Base-by-base conservation (phyloP, 352 stramenopile genomes). In the Achlya hypogyna region DNA sequence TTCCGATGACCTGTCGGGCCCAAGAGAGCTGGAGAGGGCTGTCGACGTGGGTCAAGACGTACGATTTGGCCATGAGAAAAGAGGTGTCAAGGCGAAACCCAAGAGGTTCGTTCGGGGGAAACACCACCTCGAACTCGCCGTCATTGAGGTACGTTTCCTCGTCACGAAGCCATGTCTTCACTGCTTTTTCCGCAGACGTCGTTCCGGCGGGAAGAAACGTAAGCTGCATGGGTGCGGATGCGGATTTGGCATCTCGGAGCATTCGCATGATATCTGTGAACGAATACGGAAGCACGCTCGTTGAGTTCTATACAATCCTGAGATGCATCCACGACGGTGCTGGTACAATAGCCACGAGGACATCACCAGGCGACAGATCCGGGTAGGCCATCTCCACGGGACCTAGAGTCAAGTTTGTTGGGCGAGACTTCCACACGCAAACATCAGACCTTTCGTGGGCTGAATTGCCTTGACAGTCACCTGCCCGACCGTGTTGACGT, bases 81-180 rank as follows among this genome's bases (percentile, higher is more conserved):
- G 67, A 64, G 47, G 78, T 71, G 2, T 35, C 60, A n/a, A 81
- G 73, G 32, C 73, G 71, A 18, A 81, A 56, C 0, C 75, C 75
- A 23, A 71, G 75, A 34, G 69, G 72, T 51, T 81, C 70, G n/a
- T 65, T 69, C 38, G 71, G 31, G 9, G 43, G 54, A 54, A 81
- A 81, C 0, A 60, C 42, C 20, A 78, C 71, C 12, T 81, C 73
- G 43, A 81, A 81, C 63, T 81, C 75, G 40, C 75, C 75, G 40
- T 76, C 74, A 20, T 53, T 63, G 0, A 32, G 14, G 51, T 28
- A 8, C 0, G 60, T 56, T n/a, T 38, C n/a, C 51, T 76, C 62
- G 1, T 45, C 25, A 42, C 66, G 28, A 23, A 43, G 58, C 75
- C 75, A 81, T 38, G 63, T 65, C 16, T 43, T 35, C 3, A 81